Evolutionary conservation across 306 rosid genomes (phyloP).

Genomic region (Corylus heterophylla): DNA sequence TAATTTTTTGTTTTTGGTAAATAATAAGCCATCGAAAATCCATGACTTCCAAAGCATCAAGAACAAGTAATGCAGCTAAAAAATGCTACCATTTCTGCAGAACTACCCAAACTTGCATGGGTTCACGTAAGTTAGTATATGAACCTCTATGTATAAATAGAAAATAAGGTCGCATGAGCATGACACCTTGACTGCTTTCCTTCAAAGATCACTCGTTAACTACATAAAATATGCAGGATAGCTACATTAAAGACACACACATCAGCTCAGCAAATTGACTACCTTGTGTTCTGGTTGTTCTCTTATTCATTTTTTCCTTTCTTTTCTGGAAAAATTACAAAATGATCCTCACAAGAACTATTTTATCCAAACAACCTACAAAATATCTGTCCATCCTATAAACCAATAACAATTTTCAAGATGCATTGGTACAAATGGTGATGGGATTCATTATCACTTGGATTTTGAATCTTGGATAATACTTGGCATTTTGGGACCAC

Average conservation of each 20-base stretch:
- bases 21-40: neutral
- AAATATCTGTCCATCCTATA: neutral
- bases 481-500: neutral
- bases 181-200: neutral
- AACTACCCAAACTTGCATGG: neutral
- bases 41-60: neutral
- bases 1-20: neutral
- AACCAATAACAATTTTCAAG: neutral
- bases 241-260: neutral
- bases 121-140: neutral
- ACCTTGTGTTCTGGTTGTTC: neutral
- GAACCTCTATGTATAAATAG: neutral
- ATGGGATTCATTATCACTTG: neutral
- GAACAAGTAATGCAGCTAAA: neutral
- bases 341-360: neutral
- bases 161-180: neutral
- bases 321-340: neutral
- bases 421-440: neutral
- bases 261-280: neutral
- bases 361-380: slow-evolving; percentile 2
- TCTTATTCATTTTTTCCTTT: neutral
- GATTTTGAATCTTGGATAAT: neutral
- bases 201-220: neutral
- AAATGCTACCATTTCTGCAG: neutral
- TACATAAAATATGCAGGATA: neutral